Conservation (phyloP, 495 filamentous ascomycete species). For the Aspergillus nanangensis region DNA sequence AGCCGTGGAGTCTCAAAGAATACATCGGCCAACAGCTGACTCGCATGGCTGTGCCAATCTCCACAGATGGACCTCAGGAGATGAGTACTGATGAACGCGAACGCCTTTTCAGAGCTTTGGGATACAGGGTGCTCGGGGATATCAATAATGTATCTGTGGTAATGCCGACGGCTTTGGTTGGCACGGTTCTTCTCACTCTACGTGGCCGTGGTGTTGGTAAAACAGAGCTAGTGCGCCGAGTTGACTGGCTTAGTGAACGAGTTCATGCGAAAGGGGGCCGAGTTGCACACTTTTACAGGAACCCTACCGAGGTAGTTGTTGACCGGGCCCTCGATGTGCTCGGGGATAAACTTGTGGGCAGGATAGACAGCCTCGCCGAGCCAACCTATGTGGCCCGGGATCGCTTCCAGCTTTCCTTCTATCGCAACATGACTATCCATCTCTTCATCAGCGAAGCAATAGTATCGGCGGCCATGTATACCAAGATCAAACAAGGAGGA, state of each 20-base stretch:
- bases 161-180: constrained; percentile 95
- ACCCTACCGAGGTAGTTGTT: constrained; percentile 74
- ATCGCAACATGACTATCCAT: constrained; percentile 98
- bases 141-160: constrained; percentile 96
- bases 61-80: constrained; percentile 29
- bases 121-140: constrained; percentile 85
- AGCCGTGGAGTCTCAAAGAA: constrained; percentile 82
- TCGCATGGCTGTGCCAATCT: constrained; percentile 30
- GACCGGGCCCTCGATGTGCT: constrained; percentile 87
- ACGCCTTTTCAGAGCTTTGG: constrained; percentile 73
- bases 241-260: constrained; percentile 84
- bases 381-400: constrained; percentile 92
- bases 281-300: constrained; percentile 86
- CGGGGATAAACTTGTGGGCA: constrained; percentile 79
- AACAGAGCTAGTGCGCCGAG: constrained; percentile 74
- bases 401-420: constrained; percentile 94
- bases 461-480: constrained; percentile 86
- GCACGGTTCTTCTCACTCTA: constrained; percentile 87
- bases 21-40: constrained; percentile 74
- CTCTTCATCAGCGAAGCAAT: constrained; percentile 91
- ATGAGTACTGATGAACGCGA: constrained; percentile 46
- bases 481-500: constrained; percentile 81
- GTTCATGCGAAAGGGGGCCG: constrained; percentile 82
- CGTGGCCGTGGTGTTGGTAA: constrained; percentile 90
- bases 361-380: constrained; percentile 73